Base-by-base conservation (phyloP, 2,329 filamentous ascomycete genomes). In the Sporothrix brasiliensis region DNA sequence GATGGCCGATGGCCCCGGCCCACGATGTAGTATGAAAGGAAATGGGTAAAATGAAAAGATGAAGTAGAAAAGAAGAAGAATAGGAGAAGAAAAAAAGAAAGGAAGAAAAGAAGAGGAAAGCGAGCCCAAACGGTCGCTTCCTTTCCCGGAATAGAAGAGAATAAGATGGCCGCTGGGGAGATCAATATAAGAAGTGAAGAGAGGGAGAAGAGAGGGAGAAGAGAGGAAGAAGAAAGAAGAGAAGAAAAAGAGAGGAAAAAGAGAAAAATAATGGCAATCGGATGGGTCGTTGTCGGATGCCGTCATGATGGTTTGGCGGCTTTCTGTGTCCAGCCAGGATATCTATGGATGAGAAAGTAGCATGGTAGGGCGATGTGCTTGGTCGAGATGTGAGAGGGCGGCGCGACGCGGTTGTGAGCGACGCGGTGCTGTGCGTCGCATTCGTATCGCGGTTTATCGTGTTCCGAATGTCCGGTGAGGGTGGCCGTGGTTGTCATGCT, bases 121-220 rank as follows among this genome's bases (percentile, higher is more conserved):
- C 10, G 19, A 68, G 24, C 47, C 41, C 41, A 49, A 63, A 41
- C 41, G 19, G 13, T 49, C 60, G 21, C 41, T n/a, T 63, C 24
- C 61, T 50, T 50, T 65, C 41, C 24, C 44, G 49, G 21, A 67
- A 67, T 54, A 60, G 54, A 56, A 68, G 49, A 24, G 24, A 44
- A 14, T 13, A 44, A 67, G 50, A 54, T 27, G 44, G 24, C 50
- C 52, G 50, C 34, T 27, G 30, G 56, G 50, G 47, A 44, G 41
- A 44, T 14, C 41, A 44, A 44, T 10, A 44, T 2, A 11, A 44
- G 49, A 24, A 5, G 49, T 56, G 56, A 60, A 41, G 56, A 21
- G 21, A 41, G 34, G 54, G 19, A 58, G 34, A 21, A 50, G 9
- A 63, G 19, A 3, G 13, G 24, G 24, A 44, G n/a, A 67, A 67